Base-by-base conservation (phyloP, 768 basidiomycete genomes). In the Pisolithus albus region DNA sequence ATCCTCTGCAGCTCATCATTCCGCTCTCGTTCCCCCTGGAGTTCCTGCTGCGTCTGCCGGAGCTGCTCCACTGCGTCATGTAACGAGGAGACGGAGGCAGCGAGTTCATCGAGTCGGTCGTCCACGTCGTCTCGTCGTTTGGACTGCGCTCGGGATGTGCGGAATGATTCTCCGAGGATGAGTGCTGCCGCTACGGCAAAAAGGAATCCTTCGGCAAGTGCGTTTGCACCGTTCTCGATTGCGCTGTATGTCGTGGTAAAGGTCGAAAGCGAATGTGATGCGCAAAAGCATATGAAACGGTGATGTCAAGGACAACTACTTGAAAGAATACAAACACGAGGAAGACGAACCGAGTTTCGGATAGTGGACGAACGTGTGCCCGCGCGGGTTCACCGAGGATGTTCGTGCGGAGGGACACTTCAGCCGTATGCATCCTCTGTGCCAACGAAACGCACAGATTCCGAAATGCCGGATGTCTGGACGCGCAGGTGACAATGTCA, bases 201-300 rank as follows among this genome's bases (percentile, higher is more conserved):
- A 3, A 92, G 76, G 57, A 92, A 92, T 0, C 87, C 87, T 67
- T 92, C 90, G 0, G 90, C 90, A 5, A 92, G 73, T 5, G 83
- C 75, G 57, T 91, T 92, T 15, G 90, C 87, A 19, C 90, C 90
- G 58, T 86, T 90, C 53, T 91, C 88, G 52, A 92, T 86, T 0
- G 90, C 90, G 52, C 88, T 89, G 56, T 6, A 28, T 15, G 7
- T 9, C n/a, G 28, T 34, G 28, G 28, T 7, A 13, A 13, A 1
- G 18, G n/a, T 19, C 8, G n/a, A n/a, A 13, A 5, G 23, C 5
- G 11, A 28, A 30, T 23, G 26, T 7, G 16, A 8, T 13, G 9
- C 11, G 3, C 30, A 4, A 32, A 45, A 5, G n/a, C 18, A 45
- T 23, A 23, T 15, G 9, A 16, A 23, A 52, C 34, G 30, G 21